These are phyloP conservation scores for Panaeolus cyanescens DNA, from an alignment of 768 basidiomycete genomes.

Conservation along the genomic window DNA sequence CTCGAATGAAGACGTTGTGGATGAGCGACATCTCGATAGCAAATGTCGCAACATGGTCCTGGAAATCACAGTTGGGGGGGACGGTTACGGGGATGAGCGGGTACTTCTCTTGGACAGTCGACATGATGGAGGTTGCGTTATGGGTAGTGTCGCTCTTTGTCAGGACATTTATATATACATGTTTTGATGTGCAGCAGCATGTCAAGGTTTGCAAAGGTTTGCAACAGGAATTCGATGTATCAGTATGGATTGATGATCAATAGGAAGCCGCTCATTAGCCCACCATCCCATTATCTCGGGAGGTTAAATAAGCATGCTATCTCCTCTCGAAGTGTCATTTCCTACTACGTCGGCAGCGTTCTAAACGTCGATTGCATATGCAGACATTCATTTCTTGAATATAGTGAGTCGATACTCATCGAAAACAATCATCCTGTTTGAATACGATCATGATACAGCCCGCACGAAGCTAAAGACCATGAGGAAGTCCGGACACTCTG, in stretches of 20 bases:
- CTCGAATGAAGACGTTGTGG: conserved; percentile 8
- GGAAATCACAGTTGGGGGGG: not conserved
- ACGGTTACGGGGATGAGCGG: conserved; percentile 4
- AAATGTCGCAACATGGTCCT: conserved; percentile 1
- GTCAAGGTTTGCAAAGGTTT: not conserved
- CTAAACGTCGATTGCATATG: not conserved
- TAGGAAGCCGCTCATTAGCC: not conserved
- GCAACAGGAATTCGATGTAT: not conserved
- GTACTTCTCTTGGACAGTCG: not conserved
- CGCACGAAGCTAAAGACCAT: no score
- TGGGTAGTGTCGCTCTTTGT: not conserved
- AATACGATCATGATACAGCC: no score
- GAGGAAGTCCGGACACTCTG: no score
- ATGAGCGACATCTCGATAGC: conserved; percentile 4
- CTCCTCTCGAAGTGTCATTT: no score
- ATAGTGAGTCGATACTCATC: no score
- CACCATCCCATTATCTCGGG: not conserved
- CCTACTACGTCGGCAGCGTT: no score
- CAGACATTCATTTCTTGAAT: no score
- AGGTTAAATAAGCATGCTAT: not conserved
- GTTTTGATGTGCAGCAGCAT: not conserved
- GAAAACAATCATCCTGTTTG: no score
- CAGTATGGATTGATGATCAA: not conserved
- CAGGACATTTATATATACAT: not conserved
- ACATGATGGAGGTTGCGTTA: not conserved